These are phyloP conservation scores for Penicillium crystallinum DNA, from an alignment of 495 filamentous ascomycete species.

Conservation along the genomic window DNA sequence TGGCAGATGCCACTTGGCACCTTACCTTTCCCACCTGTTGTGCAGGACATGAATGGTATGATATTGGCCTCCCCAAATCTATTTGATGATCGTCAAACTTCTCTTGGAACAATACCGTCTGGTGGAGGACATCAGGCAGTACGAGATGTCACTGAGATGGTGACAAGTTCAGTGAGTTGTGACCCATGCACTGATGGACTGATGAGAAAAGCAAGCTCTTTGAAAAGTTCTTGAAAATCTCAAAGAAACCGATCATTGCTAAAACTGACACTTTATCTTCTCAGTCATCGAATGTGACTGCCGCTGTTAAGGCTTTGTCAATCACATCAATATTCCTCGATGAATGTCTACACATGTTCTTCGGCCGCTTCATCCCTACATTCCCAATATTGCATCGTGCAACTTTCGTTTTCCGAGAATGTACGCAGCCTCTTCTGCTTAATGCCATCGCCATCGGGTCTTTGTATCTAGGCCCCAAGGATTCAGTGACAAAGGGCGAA, in stretches of 20 bases:
- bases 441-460: slow-evolving; percentile 49
- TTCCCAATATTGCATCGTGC: slow-evolving; percentile 46
- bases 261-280: slow-evolving; percentile 1
- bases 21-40: slow-evolving; percentile 35
- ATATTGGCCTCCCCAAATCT: slow-evolving; percentile 32
- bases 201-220: background rate
- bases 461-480: slow-evolving; percentile 43
- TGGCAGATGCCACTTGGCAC: slow-evolving; percentile 45
- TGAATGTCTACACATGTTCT: slow-evolving; percentile 49
- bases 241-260: background rate
- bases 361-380: slow-evolving; percentile 45
- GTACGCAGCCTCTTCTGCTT: slow-evolving; percentile 41
- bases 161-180: slow-evolving; percentile 39
- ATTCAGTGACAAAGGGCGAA: slow-evolving; percentile 44
- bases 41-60: slow-evolving; percentile 32
- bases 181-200: background rate
- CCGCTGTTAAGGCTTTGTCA: slow-evolving; percentile 42
- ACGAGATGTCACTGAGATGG: slow-evolving; percentile 45
- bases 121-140: slow-evolving; percentile 45
- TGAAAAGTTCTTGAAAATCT: background rate
- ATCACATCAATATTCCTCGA: slow-evolving; percentile 47
- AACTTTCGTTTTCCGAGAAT: slow-evolving; percentile 47
- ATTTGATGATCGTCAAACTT: slow-evolving; percentile 35
- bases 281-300: slow-evolving; percentile 43
- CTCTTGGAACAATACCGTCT: slow-evolving; percentile 36